Percentiles rank a stretch among this genome's conserved stretches.
Conservation (phyloP, 495 filamentous ascomycete species). For the Aspergillus conjunctus region DNA sequence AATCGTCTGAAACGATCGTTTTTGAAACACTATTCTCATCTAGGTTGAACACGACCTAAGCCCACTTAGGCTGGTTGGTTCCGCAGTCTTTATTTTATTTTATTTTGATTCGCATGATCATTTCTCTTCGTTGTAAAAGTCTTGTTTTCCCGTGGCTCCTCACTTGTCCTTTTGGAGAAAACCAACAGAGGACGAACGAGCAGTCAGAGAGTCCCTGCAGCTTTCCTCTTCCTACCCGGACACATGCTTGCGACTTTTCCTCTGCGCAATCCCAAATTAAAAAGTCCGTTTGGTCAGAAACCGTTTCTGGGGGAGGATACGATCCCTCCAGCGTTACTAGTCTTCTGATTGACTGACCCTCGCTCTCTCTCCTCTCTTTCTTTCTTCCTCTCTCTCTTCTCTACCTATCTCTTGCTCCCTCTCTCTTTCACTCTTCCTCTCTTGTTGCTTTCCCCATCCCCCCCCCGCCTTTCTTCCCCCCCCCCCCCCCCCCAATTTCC, state of each 20-base stretch:
- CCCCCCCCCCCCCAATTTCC: not conserved
- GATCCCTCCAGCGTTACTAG: conserved; percentile 20
- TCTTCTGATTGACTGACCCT: conserved; percentile 16
- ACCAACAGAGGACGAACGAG: conserved; percentile 18
- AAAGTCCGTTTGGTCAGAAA: conserved; percentile 38
- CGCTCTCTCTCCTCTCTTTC: conserved; percentile 9
- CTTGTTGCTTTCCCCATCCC: conserved; percentile 10
- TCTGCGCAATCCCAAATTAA: conserved; percentile 44
- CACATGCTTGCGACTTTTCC: conserved; percentile 24
- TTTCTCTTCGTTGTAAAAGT: conserved; percentile 17
- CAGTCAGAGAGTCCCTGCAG: conserved; percentile 40
- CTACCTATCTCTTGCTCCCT: not conserved
- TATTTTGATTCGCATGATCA: conserved; percentile 15
- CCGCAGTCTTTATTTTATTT: conserved; percentile 23
- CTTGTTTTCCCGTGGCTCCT: conserved; percentile 21
- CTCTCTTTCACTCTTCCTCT: conserved; percentile 10
- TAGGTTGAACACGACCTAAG: conserved; percentile 27
- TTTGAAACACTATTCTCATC: conserved; percentile 30
- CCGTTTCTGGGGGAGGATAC: conserved; percentile 24
- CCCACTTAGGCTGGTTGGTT: conserved; percentile 27
- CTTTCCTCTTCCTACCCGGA: conserved; percentile 36
- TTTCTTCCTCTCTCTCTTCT: conserved; percentile 20
- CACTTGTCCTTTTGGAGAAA: conserved; percentile 15
- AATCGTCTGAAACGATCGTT: conserved; percentile 30
- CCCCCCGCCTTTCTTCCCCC: conserved; percentile 5